phyloP scores from a whole-genome alignment of 345 rosid genomes.

The Eucalyptus camaldulensis region DNA sequence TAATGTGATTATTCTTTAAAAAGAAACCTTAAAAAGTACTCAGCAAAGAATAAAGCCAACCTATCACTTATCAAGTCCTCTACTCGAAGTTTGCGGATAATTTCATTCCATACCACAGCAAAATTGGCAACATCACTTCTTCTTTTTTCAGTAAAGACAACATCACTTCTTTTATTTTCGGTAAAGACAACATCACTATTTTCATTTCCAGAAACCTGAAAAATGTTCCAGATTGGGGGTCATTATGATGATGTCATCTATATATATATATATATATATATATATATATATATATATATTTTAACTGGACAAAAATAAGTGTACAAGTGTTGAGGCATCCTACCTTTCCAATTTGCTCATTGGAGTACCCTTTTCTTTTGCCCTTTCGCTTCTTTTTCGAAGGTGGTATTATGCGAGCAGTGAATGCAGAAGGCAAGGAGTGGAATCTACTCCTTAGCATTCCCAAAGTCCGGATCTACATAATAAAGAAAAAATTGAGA shows the following conservation, averaged over 20 bases:
- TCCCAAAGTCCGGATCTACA: slow-evolving; percentile 90
- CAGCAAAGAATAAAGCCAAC: slow-evolving; percentile 10
- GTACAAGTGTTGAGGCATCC: not conserved
- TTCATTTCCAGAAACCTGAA: slow-evolving; percentile 36
- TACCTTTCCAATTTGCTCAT: slow-evolving; percentile 44
- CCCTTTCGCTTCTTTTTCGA: slow-evolving; percentile 23
- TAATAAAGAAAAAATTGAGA: slow-evolving; percentile 4
- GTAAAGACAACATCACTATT: slow-evolving; percentile 20
- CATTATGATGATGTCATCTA: not conserved
- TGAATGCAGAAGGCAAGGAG: slow-evolving; percentile 81
- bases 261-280: too few species aligned
- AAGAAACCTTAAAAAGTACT: not conserved
- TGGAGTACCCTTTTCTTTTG: slow-evolving; percentile 27
- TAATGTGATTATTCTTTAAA: not conserved
- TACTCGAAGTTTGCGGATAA: slow-evolving; percentile 53
- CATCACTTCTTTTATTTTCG: not conserved
- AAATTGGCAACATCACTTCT: slow-evolving; percentile 50
- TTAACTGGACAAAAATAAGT: not conserved
- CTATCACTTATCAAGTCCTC: slow-evolving; percentile 94
- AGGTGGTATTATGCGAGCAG: slow-evolving; percentile 52
- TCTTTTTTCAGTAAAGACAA: too few species aligned
- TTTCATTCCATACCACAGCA: slow-evolving; percentile 90
- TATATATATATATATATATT: too few species aligned
- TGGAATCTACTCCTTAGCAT: slow-evolving; percentile 94
- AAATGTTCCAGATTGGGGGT: not conserved